These are phyloP conservation scores for Cryphonectria parasitica DNA, from an alignment of 2,329 filamentous ascomycete genomes.

Conservation along the genomic window DNA sequence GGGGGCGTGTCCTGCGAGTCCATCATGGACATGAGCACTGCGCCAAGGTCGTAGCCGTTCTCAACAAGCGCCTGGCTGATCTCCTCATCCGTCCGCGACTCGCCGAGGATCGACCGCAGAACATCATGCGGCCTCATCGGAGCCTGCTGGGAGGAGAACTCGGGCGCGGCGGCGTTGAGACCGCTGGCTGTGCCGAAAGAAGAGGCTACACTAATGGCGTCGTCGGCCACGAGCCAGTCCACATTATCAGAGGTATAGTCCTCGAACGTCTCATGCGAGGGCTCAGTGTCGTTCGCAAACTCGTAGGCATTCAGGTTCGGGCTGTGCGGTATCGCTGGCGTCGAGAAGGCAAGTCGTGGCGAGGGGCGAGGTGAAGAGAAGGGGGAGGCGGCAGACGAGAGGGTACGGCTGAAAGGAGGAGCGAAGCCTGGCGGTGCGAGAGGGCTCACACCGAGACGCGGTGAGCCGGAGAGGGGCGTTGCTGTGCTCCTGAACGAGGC, in stretches of 20 bases:
- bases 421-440: conserved; percentile 78
- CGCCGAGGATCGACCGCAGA: conserved; percentile 89
- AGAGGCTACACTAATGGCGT: conserved; percentile 78
- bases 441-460: conserved; percentile 80
- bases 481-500: conserved; percentile 87
- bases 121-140: conserved; percentile 99
- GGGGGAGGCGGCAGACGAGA: conserved; percentile 80
- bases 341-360: conserved; percentile 85
- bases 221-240: conserved; percentile 95
- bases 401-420: conserved; percentile 76
- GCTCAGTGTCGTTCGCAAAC: conserved; percentile 80
- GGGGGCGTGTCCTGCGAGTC: conserved; percentile 58
- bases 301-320: conserved; percentile 94
- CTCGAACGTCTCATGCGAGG: conserved; percentile 83
- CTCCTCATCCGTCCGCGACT: conserved; percentile 88
- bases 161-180: conserved; percentile 78
- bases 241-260: conserved; percentile 94
- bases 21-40: conserved; percentile 88
- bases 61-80: conserved; percentile 87
- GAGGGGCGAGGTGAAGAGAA: conserved; percentile 94
- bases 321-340: conserved; percentile 89
- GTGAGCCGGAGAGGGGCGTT: conserved; percentile 82
- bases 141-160: conserved; percentile 72
- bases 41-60: conserved; percentile 91
- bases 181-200: conserved; percentile 69